Percentiles rank a stretch among this genome's conserved stretches.
Conservation (phyloP, 2,329 filamentous ascomycete genomes). For the Fusarium sp. region DNA sequence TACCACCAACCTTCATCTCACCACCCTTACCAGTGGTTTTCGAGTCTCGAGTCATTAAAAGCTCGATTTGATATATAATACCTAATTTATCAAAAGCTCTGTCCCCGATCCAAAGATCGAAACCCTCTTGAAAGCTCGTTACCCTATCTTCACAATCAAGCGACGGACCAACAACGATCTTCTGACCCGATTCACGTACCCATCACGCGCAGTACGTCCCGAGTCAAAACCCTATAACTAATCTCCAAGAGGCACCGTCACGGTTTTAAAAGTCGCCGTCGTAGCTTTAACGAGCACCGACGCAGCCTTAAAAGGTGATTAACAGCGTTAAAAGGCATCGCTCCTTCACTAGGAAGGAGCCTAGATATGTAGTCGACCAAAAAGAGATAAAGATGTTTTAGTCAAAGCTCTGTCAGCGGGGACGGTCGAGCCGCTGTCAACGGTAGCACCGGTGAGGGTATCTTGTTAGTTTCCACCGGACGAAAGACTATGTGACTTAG, state of each 20-base stretch:
- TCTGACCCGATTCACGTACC: neutral
- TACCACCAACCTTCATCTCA: neutral
- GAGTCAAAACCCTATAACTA: neutral
- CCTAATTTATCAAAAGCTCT: neutral
- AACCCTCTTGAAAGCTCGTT: neutral
- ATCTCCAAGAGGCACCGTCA: neutral
- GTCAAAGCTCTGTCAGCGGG: conserved; percentile 2
- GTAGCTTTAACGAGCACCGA: neutral
- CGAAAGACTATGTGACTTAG: neutral
- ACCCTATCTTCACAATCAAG: neutral
- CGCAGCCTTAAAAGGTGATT: no score
- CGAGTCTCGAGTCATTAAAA: neutral
- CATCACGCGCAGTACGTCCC: neutral
- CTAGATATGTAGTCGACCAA: neutral
- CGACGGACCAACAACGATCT: neutral
- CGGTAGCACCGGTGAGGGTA: conserved; percentile 15
- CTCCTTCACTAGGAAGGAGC: neutral
- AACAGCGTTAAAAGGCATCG: neutral
- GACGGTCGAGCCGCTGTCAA: conserved; percentile 18
- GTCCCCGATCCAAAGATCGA: neutral
- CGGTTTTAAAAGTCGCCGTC: neutral
- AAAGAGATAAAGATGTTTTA: neutral
- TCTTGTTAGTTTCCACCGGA: conserved; percentile 12
- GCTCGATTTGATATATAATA: neutral
- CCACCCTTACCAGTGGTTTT: neutral